These are phyloP conservation scores for Penicillium fuscoglaucum DNA, from an alignment of 2,329 filamentous ascomycete species.

Conservation along the genomic window DNA sequence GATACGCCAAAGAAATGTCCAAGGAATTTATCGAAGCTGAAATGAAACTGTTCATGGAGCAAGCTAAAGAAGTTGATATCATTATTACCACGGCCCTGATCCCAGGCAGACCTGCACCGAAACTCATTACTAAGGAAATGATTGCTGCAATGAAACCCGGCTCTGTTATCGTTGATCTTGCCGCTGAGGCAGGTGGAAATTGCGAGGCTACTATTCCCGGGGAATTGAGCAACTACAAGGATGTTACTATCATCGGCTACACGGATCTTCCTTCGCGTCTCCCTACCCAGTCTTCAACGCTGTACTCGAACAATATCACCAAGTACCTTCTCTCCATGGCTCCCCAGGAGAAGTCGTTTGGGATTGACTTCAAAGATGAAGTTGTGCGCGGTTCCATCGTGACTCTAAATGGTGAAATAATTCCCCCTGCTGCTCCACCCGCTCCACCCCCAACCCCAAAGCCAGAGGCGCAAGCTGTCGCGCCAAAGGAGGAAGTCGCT, in stretches of 20 bases:
- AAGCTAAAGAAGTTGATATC: slow-evolving; percentile 85
- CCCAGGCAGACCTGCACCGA: slow-evolving; percentile 78
- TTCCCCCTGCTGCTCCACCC: slow-evolving; percentile 73
- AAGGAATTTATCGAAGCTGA: slow-evolving; percentile 91
- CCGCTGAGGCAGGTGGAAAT: slow-evolving; percentile 84
- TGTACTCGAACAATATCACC: slow-evolving; percentile 93
- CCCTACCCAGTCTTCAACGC: slow-evolving; percentile 82
- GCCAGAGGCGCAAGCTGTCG: slow-evolving; percentile 53
- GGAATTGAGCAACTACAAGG: slow-evolving; percentile 68
- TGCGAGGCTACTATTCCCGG: slow-evolving; percentile 79
- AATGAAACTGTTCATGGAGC: slow-evolving; percentile 88
- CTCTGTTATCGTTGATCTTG: slow-evolving; percentile 83
- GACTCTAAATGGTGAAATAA: slow-evolving; percentile 71
- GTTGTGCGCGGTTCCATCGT: slow-evolving; percentile 84
- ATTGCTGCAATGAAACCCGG: slow-evolving; percentile 85
- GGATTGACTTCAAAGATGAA: slow-evolving; percentile 77
- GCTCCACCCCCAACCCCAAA: slow-evolving; percentile 55
- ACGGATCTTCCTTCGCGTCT: slow-evolving; percentile 84
- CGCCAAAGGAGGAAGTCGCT: slow-evolving; percentile 57
- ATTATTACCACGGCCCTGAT: slow-evolving; percentile 92
- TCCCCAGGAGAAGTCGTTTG: slow-evolving; percentile 74
- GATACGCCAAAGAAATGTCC: slow-evolving; percentile 92
- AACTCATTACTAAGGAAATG: slow-evolving; percentile 78
- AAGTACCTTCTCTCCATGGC: slow-evolving; percentile 83
- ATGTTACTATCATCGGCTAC: slow-evolving; percentile 84